Conservation (phyloP, 2,329 filamentous ascomycete genomes). For the Sporothrix globosa region DNA sequence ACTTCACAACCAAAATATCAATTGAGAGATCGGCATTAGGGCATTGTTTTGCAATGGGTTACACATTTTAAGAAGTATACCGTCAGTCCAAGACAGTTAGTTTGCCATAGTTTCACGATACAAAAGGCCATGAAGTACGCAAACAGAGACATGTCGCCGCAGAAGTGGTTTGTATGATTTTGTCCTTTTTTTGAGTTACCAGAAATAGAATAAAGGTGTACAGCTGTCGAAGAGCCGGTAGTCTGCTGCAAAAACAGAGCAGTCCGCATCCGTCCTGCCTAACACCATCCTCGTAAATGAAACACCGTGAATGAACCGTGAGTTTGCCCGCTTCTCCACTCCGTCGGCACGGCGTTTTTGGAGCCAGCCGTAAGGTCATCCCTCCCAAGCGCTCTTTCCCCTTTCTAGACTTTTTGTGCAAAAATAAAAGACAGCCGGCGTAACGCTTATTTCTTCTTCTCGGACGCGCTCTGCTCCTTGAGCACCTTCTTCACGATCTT, state of each 20-base stretch:
- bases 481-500: slow-evolving; percentile 99
- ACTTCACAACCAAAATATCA: background rate
- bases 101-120: too few species aligned
- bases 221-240: slow-evolving; percentile 20
- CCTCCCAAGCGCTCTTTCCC: slow-evolving; percentile 5
- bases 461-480: slow-evolving; percentile 74
- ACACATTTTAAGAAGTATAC: too few species aligned
- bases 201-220: slow-evolving; percentile 24
- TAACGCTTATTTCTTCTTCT: slow-evolving; percentile 38
- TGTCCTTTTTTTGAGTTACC: slow-evolving; percentile 29
- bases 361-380: background rate
- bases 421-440: background rate
- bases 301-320: slow-evolving; percentile 31
- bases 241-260: slow-evolving; percentile 18
- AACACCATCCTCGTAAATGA: slow-evolving; percentile 25
- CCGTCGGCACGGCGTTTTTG: slow-evolving; percentile 8
- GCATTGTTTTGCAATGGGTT: background rate
- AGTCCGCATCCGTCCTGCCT: slow-evolving; percentile 26
- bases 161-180: slow-evolving; percentile 17
- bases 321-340: slow-evolving; percentile 1
- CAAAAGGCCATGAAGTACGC: background rate
- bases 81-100: too few species aligned
- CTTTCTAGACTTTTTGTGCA: slow-evolving; percentile 24
- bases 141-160: background rate
- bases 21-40: background rate